Evolutionary conservation across 371 early-diverging fungal genomes (phyloP), one percentile per base, ranked within the genome.

Genomic region (Smittium culicis): DNA sequence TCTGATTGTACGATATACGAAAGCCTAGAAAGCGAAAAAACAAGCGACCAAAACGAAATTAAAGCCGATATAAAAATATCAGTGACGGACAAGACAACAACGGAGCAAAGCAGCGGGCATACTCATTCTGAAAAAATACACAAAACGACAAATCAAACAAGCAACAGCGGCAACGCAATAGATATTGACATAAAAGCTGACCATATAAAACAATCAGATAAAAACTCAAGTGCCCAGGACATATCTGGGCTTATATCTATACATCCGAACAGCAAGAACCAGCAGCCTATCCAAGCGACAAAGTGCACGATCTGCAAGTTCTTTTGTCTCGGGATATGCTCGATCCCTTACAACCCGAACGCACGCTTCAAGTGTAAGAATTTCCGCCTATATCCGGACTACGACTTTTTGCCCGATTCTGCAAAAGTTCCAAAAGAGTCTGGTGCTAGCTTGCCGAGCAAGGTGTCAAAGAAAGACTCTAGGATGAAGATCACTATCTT

Each of bases 301-400:
- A 64, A 64, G 34, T 64, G 65, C 65, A 3, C 35, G 8, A 64
- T 64, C 3, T 76, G 77, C 67, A 70, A 66, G 45, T 71, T 76
- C 69, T 73, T 77, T 1, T 74, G 74, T 1, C 77, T 72, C 57
- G 69, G 73, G 0, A 67, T 69, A 35, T 77, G 77, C 45, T 72
- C 77, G 14, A 66, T 70, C 20, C 77, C 77, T 14, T 67, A 70
- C 17, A 77, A 77, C 60, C 72, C 75, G 1, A 77, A 77, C 56
- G 75, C 67, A 35, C 68, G 77, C 0, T 77, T 77, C 72, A 66
- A 69, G n/a, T 77, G 73, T 64, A 25, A 2, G 17, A 77, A 77
- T 54, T 77, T 77, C 67, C 63, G 77, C 0, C 65, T 77, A 54
- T 77, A 64, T 60, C 77, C 77, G 11, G 77, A 77, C 54, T 77